These are phyloP conservation scores for Cyamopsis tetragonoloba DNA, from an alignment of 306 rosid genomes.

Conservation along the genomic window DNA sequence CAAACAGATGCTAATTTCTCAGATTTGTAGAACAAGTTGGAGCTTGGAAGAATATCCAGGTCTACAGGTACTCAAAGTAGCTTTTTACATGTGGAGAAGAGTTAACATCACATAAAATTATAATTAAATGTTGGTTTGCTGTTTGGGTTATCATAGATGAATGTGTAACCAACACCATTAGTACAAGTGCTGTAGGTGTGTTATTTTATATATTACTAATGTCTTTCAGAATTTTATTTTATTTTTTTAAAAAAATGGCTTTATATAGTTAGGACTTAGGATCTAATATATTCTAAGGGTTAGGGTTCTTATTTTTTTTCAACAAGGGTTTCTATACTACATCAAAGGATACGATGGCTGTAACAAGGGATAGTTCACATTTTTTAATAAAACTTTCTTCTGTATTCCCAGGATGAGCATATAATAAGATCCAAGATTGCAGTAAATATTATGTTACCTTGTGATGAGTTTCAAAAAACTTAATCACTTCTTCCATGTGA, in stretches of 20 bases:
- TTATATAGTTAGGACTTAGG: constrained; percentile 8
- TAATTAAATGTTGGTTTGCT: not conserved
- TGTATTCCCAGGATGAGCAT: not conserved
- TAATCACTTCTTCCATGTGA: constrained; percentile 96
- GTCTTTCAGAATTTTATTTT: constrained; percentile 5
- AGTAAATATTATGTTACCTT: constrained; percentile 48
- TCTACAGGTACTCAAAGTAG: not conserved
- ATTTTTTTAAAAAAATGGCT: no score
- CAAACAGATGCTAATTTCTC: not conserved
- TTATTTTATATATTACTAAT: not conserved
- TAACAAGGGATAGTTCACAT: constrained; percentile 3
- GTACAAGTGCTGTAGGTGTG: not conserved
- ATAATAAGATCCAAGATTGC: constrained; percentile 4
- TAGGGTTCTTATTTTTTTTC: not conserved
- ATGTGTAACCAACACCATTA: not conserved
- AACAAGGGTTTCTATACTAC: not conserved
- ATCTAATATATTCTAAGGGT: not conserved
- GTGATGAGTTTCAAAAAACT: constrained; percentile 79
- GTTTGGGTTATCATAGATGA: constrained; percentile 2
- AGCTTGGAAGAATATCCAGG: not conserved
- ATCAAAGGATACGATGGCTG: not conserved
- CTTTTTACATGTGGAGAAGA: not conserved
- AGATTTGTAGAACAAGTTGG: not conserved
- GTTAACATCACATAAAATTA: constrained; percentile 11
- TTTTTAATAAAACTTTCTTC: constrained; percentile 18